Base-by-base conservation (phyloP, 306 rosid species). In the Ochetophila trinervis region DNA sequence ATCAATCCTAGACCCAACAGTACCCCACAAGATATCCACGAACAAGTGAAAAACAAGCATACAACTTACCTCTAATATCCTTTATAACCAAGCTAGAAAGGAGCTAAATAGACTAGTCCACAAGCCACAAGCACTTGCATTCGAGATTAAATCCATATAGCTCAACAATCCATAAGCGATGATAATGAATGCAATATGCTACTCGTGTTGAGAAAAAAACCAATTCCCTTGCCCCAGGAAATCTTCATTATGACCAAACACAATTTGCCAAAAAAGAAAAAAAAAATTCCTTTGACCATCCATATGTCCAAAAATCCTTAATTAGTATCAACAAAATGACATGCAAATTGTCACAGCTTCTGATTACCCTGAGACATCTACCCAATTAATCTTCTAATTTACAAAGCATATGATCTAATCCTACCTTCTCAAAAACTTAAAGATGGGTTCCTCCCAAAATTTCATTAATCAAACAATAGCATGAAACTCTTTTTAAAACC, bases 321-420 rank as follows among this genome's bases (percentile, higher is more conserved):
- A 51, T 53, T 34, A 18, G n/a, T 50, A 37, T 7, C 32, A 66
- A 30, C 16, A 52, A 50, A 62, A 36, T 21, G 63, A 44, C 16
- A 23, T 22, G 19, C 12, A 36, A 57, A n/a, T n/a, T n/a, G n/a
- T n/a, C n/a, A n/a, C n/a, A n/a, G n/a, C n/a, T n/a, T n/a, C n/a
- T n/a, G 20, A 22, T 7, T 52, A 52, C 21, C 4, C 23, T 30
- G 23, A 57, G 16, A 23, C 0, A 69, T 67, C n/a, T n/a, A 32
- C 34, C 58, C 50, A 59, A 37, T 40, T 62, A 61, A 40, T 72
- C 45, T 35, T 72, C 45, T 35, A 19, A 77, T 17, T 42, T 23
- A 52, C 58, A 18, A 17, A 6, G 21, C 24, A 24, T 42, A 53
- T 1, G 34, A 49, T 45, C 56, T n/a, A 27, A 44, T 21, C 27